Base-by-base conservation (phyloP, 1,139 yeast species). In the Keqinozyma sinolaborantium region DNA sequence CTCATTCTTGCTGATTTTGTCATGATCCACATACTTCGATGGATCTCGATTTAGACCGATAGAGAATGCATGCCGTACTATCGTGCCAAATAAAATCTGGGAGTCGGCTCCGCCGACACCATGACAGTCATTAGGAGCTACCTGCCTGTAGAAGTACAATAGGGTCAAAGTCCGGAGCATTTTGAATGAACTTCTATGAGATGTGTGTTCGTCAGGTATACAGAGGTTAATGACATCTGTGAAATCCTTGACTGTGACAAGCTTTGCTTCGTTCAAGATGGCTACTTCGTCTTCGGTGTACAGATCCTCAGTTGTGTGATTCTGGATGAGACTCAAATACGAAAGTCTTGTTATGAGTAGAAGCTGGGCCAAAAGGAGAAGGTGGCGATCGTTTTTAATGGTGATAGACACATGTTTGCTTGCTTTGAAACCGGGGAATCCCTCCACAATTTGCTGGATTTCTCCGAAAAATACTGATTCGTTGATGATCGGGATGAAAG, bases 1-100 rank as follows among this genome's bases (percentile, higher is more conserved):
- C 15, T 52, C 52, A 14, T 58, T 51, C 24, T 58, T 57, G 30
- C 49, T 43, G 16, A 69, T 60, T 5, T 56, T 41, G 14, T 56
- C 60, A 37, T 60, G 64, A 5, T 61, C 50, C 8, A 41, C 39
- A 35, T 58, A 68, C 25, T 40, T 48, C 5, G 56, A 47, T 1
- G 75, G 74, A 37, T 69, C 75, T 10, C 75, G 49, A 39, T 69
- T 61, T 29, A 69, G 50, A 0, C 75, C 75, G 31, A 67, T 66
- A 4, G 70, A 53, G 28, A 63, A 39, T 0, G 75, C 72, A 39
- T 68, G 74, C 19, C 56, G 53, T 13, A 66, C 48, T 10, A 61
- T 58, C 2, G 57, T 50, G 0, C 73, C 72, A 33, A 67, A 55
- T 19, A 66, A 49, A 8, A 64, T 50, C 31, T 64, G 68, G 8